Evolutionary conservation across 108 stramenopile species (phyloP).

Genomic region (Schizochytrium sp.): DNA sequence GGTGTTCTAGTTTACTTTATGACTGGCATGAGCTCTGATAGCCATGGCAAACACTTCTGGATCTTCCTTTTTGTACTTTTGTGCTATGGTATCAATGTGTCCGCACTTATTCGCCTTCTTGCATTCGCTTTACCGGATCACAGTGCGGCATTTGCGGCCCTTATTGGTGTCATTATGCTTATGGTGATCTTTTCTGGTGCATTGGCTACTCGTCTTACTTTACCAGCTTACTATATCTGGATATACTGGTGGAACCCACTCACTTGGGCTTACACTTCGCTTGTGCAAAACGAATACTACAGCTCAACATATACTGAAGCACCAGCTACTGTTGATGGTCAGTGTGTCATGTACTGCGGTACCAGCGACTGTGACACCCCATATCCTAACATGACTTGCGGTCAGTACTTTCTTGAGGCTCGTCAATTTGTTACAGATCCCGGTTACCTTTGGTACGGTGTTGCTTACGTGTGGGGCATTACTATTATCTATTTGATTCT

Average conservation of each 20-base stretch:
- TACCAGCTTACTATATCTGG: slow-evolving; percentile 66
- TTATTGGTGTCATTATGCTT: slow-evolving; percentile 18
- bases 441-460: background rate
- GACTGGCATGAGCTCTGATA: slow-evolving; percentile 55
- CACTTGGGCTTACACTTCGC: slow-evolving; percentile 61
- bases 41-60: slow-evolving; percentile 63
- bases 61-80: slow-evolving; percentile 70
- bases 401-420: slow-evolving; percentile 25
- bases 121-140: slow-evolving; percentile 32
- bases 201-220: background rate
- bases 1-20: slow-evolving; percentile 71
- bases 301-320: slow-evolving; percentile 49
- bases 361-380: background rate
- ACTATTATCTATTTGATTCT: background rate
- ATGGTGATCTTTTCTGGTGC: slow-evolving; percentile 38
- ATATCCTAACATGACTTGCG: slow-evolving; percentile 20
- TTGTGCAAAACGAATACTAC: slow-evolving; percentile 65
- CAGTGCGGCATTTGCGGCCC: background rate
- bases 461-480: background rate
- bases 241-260: slow-evolving; percentile 68
- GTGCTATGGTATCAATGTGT: slow-evolving; percentile 70
- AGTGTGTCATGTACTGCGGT: slow-evolving; percentile 47
- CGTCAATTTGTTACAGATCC: background rate
- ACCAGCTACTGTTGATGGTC: slow-evolving; percentile 26
- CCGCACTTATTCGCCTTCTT: slow-evolving; percentile 9